Base-by-base conservation (phyloP, 352 stramenopile genomes). In the Phytophthora pseudosyringae region DNA sequence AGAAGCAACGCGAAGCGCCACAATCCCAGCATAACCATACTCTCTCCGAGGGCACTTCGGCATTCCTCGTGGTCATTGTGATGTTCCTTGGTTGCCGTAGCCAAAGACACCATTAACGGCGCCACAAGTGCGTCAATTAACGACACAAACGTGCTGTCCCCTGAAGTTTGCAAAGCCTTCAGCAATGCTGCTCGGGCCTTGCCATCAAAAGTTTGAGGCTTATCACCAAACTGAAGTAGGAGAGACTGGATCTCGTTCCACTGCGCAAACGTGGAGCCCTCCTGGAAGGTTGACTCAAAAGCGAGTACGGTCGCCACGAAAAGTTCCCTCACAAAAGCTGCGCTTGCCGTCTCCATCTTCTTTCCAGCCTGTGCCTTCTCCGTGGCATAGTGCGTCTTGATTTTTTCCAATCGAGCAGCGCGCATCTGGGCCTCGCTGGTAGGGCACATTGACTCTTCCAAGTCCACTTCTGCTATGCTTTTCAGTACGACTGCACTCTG, bases 1-100 rank as follows among this genome's bases (percentile, higher is more conserved):
- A 98, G 63, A 40, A 98, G 69, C 45, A 99, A 74, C 40, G 89
- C 79, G 33, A 99, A 97, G 10, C 93, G 83, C 70, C 98, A 89
- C 60, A 98, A 60, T 29, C 98, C 98, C 51, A 99, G 55, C 32
- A 98, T 81, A 26, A 98, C 80, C 67, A 97, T 92, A 41, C 79
- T 83, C 53, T 97, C 63, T 33, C 92, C 90, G 12, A 90, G 74
- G 12, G 38, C 21, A 16, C 32, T 59, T 28, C 15, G 16, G 38
- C 38, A 45, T 15, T 41, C 32, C 35, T 11, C 25, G 32, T n/a
- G 13, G 25, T 21, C 35, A 44, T 26, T 33, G 13, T 21, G 15
- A 38, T 57, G 50, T 16, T 65, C 25, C 8, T 44, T 57, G 1
- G 32, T 18, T 29, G 51, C 35, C 15, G 9, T 55, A 73, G 51